These are phyloP conservation scores for Colletotrichum camelliae DNA, from an alignment of 2,329 filamentous ascomycete genomes.

Conservation along the genomic window DNA sequence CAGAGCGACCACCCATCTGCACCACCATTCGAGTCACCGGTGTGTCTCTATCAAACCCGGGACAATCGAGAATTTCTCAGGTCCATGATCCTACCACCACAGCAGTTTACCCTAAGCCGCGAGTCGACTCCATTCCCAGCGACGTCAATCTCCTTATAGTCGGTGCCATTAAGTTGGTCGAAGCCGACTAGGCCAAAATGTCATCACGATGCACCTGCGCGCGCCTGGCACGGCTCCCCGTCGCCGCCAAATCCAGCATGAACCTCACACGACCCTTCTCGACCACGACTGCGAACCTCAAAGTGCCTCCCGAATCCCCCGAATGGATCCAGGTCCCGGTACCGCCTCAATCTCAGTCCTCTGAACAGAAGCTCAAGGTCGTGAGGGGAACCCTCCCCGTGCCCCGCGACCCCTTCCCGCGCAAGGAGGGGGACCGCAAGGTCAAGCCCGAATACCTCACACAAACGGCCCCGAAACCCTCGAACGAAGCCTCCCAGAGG, in stretches of 20 bases:
- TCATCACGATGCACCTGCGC: constrained; percentile 21
- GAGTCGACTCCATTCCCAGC: background rate
- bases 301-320: constrained; percentile 79
- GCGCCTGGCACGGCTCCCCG: constrained; percentile 16
- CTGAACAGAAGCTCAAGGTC: constrained; percentile 48
- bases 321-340: constrained; percentile 83
- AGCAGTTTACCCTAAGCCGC: constrained; percentile 1
- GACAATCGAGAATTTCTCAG: constrained; percentile 24
- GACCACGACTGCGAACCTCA: constrained; percentile 31
- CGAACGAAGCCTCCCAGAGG: constrained; percentile 37
- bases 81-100: constrained; percentile 6
- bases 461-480: constrained; percentile 62
- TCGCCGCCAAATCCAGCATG: background rate
- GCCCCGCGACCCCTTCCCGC: constrained; percentile 79
- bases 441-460: constrained; percentile 64
- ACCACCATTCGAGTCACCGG: background rate
- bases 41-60: background rate
- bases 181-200: constrained; percentile 4
- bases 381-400: constrained; percentile 83
- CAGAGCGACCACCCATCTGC: background rate
- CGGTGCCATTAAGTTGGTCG: constrained; percentile 5
- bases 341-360: constrained; percentile 78
- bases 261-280: constrained; percentile 34
- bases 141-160: background rate
- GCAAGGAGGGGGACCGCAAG: constrained; percentile 63